Conservation (phyloP, 2,329 filamentous ascomycete species). For the Dactylonectria macrodidyma region DNA sequence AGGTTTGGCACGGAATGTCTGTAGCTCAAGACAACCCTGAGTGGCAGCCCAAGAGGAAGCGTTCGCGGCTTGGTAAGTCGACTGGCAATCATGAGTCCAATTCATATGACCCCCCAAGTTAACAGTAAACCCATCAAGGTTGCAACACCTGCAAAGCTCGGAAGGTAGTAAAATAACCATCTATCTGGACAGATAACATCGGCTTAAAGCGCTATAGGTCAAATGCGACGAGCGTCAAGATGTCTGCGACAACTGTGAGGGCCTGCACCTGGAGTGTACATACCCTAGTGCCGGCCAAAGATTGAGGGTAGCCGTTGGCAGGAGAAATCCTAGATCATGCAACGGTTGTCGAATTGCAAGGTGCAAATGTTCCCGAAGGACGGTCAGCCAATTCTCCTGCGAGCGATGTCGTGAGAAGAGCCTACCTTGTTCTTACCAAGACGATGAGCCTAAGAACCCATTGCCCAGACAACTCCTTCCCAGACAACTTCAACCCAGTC, state of each 20-base stretch:
- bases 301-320: not conserved
- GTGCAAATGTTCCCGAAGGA: conserved; percentile 13
- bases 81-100: not conserved
- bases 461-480: not conserved
- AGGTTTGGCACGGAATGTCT: not conserved
- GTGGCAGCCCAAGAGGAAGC: conserved; percentile 11
- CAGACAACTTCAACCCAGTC: not conserved
- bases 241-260: conserved; percentile 34
- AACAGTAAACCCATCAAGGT: not conserved
- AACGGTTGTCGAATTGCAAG: conserved; percentile 17
- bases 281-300: conserved; percentile 5
- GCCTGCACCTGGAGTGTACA: conserved; percentile 27
- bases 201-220: conserved; percentile 19
- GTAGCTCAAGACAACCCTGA: not conserved
- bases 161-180: not conserved
- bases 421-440: conserved; percentile 19
- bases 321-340: conserved; percentile 19
- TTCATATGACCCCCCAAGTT: not conserved
- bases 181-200: not conserved
- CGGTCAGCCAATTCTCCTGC: not conserved
- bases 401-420: conserved; percentile 20
- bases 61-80: conserved; percentile 19
- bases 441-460: not conserved
- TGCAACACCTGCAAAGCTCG: conserved; percentile 11
- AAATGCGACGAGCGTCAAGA: conserved; percentile 39